phyloP scores from a whole-genome alignment of 345 rosid genomes.

The Populus ilicifolia region DNA sequence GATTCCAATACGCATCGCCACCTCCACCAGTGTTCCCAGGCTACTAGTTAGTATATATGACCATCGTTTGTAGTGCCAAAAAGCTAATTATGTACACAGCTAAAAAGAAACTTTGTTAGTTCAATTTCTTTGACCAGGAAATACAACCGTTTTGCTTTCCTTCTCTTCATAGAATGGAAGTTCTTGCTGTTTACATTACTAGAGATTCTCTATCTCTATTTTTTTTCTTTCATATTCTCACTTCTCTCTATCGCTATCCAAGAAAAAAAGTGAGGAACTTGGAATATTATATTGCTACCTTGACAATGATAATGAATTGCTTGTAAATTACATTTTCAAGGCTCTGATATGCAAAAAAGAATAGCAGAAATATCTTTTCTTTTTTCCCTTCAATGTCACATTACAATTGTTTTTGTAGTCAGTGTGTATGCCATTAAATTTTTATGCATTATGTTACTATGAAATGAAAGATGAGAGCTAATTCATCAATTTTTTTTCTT shows the following conservation, averaged over 20 bases:
- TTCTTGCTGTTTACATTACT: background rate
- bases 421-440: background rate
- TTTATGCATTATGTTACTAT: background rate
- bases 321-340: background rate
- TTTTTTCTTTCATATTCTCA: background rate
- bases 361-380: background rate
- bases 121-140: background rate
- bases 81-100: background rate
- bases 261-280: background rate
- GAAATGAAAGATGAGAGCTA: background rate
- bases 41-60: constrained; percentile 36
- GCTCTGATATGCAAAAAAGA: background rate
- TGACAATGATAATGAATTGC: background rate
- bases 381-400: background rate
- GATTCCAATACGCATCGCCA: constrained; percentile 65
- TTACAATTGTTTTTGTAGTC: background rate
- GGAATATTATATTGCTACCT: background rate
- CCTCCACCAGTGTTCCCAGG: constrained; percentile 78
- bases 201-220: background rate
- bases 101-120: background rate
- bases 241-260: background rate
- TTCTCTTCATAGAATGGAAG: background rate
- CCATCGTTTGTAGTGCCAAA: constrained; percentile 4
- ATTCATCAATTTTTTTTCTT: background rate
- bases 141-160: background rate